Percentiles rank a stretch among this genome's conserved stretches.
phyloP scores from a whole-genome alignment of 75 land plant species.

The Cunninghamia lanceolata region DNA sequence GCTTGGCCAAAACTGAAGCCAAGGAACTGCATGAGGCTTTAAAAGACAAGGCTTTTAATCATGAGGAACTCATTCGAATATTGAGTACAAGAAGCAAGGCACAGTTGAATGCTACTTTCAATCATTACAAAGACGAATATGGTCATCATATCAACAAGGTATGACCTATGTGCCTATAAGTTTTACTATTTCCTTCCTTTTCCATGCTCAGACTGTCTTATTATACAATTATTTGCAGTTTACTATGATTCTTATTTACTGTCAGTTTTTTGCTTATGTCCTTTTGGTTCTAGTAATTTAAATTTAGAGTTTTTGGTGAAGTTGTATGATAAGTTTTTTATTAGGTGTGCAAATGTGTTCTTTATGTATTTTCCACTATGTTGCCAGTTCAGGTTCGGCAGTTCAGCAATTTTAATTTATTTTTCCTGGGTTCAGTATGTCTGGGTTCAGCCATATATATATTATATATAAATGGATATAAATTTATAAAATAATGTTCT shows the following conservation, averaged over 20 bases:
- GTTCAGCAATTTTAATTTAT: no score
- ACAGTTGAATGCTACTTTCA: conserved; percentile 71
- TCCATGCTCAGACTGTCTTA: neutral
- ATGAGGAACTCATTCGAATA: conserved; percentile 69
- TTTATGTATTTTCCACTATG: no score
- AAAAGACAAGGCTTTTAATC: conserved; percentile 23
- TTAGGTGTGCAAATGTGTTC: neutral
- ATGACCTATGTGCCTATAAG: neutral
- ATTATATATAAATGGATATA: no score
- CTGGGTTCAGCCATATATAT: no score
- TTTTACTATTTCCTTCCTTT: neutral
- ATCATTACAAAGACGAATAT: conserved; percentile 62
- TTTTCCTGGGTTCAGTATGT: no score
- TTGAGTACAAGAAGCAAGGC: conserved; percentile 74
- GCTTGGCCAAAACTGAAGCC: conserved; percentile 62
- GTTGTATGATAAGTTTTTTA: neutral
- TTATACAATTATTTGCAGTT: neutral
- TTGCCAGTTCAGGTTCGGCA: no score
- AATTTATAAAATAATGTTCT: no score
- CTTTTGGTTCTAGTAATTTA: neutral
- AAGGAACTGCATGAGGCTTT: conserved; percentile 55
- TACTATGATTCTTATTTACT: neutral
- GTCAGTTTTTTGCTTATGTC: neutral
- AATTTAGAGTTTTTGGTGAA: neutral
- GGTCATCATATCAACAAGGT: conserved; percentile 68